Conservation (phyloP, 768 basidiomycete species). For the Pholiota microspora region DNA sequence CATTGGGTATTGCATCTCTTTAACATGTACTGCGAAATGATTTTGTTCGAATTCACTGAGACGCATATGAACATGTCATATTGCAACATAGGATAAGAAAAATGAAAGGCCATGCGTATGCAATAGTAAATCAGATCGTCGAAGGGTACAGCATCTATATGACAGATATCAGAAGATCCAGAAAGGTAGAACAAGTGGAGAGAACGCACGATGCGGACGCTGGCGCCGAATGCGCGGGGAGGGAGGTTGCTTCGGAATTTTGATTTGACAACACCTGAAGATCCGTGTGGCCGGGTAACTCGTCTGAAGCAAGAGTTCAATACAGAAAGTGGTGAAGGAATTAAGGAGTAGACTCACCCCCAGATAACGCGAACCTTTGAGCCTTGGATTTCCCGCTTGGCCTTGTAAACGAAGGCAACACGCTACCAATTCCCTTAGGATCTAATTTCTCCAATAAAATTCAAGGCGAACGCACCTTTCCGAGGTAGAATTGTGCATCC, state of each 20-base stretch:
- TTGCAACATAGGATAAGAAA: slow-evolving; percentile 41
- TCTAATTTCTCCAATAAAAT: neutral
- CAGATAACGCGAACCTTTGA: slow-evolving; percentile 97
- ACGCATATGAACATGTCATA: slow-evolving; percentile 44
- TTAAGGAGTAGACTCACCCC: slow-evolving; percentile 62
- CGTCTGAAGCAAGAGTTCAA: slow-evolving; percentile 54
- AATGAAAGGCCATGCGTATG: slow-evolving; percentile 32
- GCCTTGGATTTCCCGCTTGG: slow-evolving; percentile 91
- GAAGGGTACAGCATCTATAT: slow-evolving; percentile 91
- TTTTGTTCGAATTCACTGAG: slow-evolving; percentile 22
- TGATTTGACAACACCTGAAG: slow-evolving; percentile 93
- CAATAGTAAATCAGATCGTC: slow-evolving; percentile 55
- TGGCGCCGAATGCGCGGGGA: slow-evolving; percentile 90
- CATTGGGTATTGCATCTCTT: neutral
- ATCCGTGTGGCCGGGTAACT: slow-evolving; percentile 91
- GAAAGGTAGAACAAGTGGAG: neutral
- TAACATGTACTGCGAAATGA: neutral
- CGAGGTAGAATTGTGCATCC: slow-evolving; percentile 97
- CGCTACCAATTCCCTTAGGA: slow-evolving; percentile 49
- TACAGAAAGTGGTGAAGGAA: neutral
- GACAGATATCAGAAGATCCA: slow-evolving; percentile 1
- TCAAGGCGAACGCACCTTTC: slow-evolving; percentile 68
- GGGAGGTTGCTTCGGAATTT: slow-evolving; percentile 97
- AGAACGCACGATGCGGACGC: slow-evolving; percentile 80
- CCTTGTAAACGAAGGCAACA: slow-evolving; percentile 97